Base-by-base conservation (phyloP, 208 protist genomes). In the Perkinsela sp. region DNA sequence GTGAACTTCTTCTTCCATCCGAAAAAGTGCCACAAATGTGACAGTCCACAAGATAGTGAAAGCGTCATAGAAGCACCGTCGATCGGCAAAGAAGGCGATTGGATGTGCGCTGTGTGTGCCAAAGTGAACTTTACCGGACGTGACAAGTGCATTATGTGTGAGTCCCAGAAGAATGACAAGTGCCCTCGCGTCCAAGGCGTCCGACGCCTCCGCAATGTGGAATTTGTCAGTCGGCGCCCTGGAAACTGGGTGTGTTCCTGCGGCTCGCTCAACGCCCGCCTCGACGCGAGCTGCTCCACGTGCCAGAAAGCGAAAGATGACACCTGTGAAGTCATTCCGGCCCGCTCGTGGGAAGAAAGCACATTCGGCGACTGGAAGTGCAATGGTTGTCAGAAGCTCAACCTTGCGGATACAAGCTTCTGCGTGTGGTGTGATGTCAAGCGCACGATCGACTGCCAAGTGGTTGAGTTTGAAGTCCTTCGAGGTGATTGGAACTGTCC, bases 401-500 rank as follows among this genome's bases (percentile, higher is more conserved):
- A 57, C 40, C 40, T 57, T 22, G 40, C 40, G 13, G 40, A 57
- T 22, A 57, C 40, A 57, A 6, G 13, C 22, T 6, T 57, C 13
- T 57, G 40, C 40, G 40, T 57, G 40, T 57, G 40, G 40, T 57
- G 40, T 22, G 40, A 57, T 22, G 40, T 22, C 13, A 22, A 6
- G 40, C 40, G 40, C 6, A 57, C 40, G 40, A 57, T n/a, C 13
- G 40, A 57, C 40, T 57, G 40, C 40, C 40, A 57, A 22, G 40
- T 57, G 13, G 40, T 57, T 57, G 40, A 67, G 66, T 13, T 67
- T 13, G 28, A 28, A 28, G 2, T 67, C 13, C 22, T 28, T 28
- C 66, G 29, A 2, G 66, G 66, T 28, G 66, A 67, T 28, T 67
- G 66, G 66, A n/a, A 2, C 2, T 67, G 66, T 28, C 66, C 66